Conservation (phyloP, 176 grass and related monocot species). For the Chloris gayana region DNA sequence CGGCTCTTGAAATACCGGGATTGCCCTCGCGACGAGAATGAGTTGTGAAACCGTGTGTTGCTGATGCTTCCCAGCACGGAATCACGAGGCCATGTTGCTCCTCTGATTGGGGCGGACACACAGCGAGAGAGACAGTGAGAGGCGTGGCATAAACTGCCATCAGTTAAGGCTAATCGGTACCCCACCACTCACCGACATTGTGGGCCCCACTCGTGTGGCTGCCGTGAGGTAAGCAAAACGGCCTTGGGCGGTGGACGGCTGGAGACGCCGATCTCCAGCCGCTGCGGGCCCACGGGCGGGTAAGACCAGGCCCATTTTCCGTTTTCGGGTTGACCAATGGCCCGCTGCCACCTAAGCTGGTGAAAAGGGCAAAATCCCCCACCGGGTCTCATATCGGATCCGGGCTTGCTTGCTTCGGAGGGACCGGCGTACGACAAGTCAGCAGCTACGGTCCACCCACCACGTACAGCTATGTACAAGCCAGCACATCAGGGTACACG, state of each 20-base stretch:
- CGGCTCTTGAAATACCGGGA: neutral
- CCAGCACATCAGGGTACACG: neutral
- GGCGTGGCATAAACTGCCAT: constrained; percentile 12
- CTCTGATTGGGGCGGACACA: neutral
- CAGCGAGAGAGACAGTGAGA: neutral
- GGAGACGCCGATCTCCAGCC: neutral
- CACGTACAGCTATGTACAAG: neutral
- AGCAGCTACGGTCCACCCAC: constrained; percentile 19
- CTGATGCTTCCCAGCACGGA: constrained; percentile 6
- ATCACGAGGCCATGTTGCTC: neutral
- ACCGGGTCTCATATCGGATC: neutral
- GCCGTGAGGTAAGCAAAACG: neutral
- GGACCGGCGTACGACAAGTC: neutral
- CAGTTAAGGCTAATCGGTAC: neutral
- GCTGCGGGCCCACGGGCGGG: neutral
- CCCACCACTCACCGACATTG: constrained; percentile 43
- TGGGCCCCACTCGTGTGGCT: constrained; percentile 9
- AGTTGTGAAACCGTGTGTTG: neutral
- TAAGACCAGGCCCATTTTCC: neutral
- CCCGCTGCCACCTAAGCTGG: neutral
- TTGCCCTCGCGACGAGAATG: neutral
- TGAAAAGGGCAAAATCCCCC: neutral
- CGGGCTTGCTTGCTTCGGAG: neutral
- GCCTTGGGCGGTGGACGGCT: constrained; percentile 17
- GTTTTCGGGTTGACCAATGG: constrained; percentile 18